Conservation (phyloP, 1,139 yeast species). For the Candida dubliniensis region DNA sequence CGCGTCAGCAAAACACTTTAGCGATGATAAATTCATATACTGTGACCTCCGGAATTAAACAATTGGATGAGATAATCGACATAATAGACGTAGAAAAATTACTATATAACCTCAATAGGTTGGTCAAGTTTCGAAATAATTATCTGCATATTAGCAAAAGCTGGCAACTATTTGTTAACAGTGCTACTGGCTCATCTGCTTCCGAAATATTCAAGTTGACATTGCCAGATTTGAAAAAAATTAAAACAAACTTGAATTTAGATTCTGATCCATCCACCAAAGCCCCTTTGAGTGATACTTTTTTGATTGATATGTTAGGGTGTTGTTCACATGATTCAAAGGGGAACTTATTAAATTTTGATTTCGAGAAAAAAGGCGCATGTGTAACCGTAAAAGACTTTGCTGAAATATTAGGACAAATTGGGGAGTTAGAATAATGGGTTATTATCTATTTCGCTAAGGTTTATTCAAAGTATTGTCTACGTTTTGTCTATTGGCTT, state of each 20-base stretch:
- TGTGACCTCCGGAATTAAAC: slow-evolving; percentile 21
- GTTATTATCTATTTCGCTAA: slow-evolving; percentile 21
- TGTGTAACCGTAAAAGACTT: slow-evolving; percentile 40
- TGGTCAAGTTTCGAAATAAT: slow-evolving; percentile 37
- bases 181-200: slow-evolving; percentile 15
- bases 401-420: slow-evolving; percentile 42
- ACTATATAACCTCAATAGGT: slow-evolving; percentile 25
- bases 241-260: slow-evolving; percentile 31
- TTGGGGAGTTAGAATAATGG: slow-evolving; percentile 31
- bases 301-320: slow-evolving; percentile 48
- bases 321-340: slow-evolving; percentile 31
- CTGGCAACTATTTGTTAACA: slow-evolving; percentile 37
- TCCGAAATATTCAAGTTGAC: slow-evolving; percentile 22
- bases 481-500: slow-evolving; percentile 21
- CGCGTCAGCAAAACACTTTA: slow-evolving; percentile 25
- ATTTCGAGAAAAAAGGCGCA: slow-evolving; percentile 30
- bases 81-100: slow-evolving; percentile 45
- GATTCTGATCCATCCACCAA: slow-evolving; percentile 24
- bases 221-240: slow-evolving; percentile 32
- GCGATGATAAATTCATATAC: slow-evolving; percentile 34
- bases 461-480: slow-evolving; percentile 19
- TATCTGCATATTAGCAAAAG: slow-evolving; percentile 29
- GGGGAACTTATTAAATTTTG: slow-evolving; percentile 35
- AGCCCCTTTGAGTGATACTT: slow-evolving; percentile 26
- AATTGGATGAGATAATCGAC: slow-evolving; percentile 31